Percentiles rank a stretch among this genome's conserved stretches.
Evolutionary conservation across 768 basidiomycete genomes (phyloP).

Genomic region (Mycena epipterygia): DNA sequence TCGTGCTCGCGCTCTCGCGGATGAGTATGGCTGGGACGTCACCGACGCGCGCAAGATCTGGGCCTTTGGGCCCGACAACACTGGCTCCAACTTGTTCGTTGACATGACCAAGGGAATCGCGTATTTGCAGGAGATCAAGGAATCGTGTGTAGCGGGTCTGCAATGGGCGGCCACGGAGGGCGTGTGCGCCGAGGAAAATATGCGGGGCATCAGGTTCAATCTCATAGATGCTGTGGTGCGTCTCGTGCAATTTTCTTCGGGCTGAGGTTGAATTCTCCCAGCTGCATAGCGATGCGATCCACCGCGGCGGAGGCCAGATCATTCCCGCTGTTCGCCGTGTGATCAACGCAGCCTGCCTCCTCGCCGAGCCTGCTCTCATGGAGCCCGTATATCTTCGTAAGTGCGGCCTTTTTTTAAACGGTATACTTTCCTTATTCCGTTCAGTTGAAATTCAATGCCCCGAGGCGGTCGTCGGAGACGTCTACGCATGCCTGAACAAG

Average conservation of each 20-base stretch:
- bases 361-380: slow-evolving; percentile 93
- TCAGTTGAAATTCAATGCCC: slow-evolving; percentile 98
- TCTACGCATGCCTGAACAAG: slow-evolving; percentile 93
- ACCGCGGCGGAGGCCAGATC: slow-evolving; percentile 98
- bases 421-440: slow-evolving; percentile 24
- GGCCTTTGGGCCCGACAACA: slow-evolving; percentile 99
- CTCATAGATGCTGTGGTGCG: slow-evolving; percentile 93
- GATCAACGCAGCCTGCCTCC: slow-evolving; percentile 93
- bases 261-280: slow-evolving; percentile 43
- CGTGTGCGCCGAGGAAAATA: slow-evolving; percentile 95
- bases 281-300: slow-evolving; percentile 98
- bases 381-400: slow-evolving; percentile 95
- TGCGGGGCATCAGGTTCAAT: slow-evolving; percentile 98
- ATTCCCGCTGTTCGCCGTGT: slow-evolving; percentile 97
- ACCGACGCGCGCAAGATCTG: slow-evolving; percentile 99
- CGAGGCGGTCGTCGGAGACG: slow-evolving; percentile 96
- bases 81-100: slow-evolving; percentile 95
- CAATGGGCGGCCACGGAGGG: slow-evolving; percentile 99
- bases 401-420: slow-evolving; percentile 29
- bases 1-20: slow-evolving; percentile 95
- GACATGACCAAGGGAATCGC: slow-evolving; percentile 99
- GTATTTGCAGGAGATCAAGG: slow-evolving; percentile 99
- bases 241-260: slow-evolving; percentile 23
- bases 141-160: slow-evolving; percentile 98
- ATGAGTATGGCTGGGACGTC: slow-evolving; percentile 98